A percentile compares a stretch with the other conserved stretches of the same genome.
Evolutionary conservation across 2,329 filamentous ascomycete genomes (phyloP).

Genomic region (Stemphylium vesicarium): DNA sequence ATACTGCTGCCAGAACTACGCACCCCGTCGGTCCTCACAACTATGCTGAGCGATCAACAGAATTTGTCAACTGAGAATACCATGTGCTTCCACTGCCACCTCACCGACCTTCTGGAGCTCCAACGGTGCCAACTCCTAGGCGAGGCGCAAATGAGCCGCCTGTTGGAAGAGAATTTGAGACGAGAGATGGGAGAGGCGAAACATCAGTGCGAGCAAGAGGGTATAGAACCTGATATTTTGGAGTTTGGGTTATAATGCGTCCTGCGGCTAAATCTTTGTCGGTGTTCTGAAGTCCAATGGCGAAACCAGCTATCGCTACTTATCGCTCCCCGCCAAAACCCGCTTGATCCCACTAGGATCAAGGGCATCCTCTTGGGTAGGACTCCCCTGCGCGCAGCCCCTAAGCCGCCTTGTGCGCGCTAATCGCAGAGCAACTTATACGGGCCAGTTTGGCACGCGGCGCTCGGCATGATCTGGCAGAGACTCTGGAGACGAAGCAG

Average conservation of each 20-base stretch:
- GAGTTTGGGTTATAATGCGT: slow-evolving; percentile 5
- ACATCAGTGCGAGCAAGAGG: slow-evolving; percentile 7
- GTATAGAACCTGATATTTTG: neutral
- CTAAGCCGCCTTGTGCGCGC: neutral
- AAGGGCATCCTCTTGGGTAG: neutral
- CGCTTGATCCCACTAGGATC: too few relatives aligned
- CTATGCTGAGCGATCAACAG: neutral
- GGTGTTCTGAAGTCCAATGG: neutral
- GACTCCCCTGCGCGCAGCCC: neutral
- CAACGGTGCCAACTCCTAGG: slow-evolving; percentile 18
- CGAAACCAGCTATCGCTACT: neutral
- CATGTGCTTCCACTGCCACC: slow-evolving; percentile 22
- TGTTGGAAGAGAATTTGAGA: slow-evolving; percentile 13
- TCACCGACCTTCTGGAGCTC: slow-evolving; percentile 21
- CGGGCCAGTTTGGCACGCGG: slow-evolving; percentile 1
- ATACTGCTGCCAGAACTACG: slow-evolving; percentile 12
- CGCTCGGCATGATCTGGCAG: slow-evolving; percentile 3
- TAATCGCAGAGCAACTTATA: neutral
- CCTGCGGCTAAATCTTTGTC: neutral
- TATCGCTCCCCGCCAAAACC: too few relatives aligned
- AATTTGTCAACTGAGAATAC: neutral
- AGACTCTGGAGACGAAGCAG: slow-evolving; percentile 1
- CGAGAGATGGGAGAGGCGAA: neutral
- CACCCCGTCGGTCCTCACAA: neutral
- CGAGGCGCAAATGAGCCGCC: slow-evolving; percentile 7